A percentile compares a stretch with the other conserved stretches of the same genome.
phyloP scores from a whole-genome alignment of 2,329 filamentous ascomycete species.

The Biscogniauxia mediterranea region DNA sequence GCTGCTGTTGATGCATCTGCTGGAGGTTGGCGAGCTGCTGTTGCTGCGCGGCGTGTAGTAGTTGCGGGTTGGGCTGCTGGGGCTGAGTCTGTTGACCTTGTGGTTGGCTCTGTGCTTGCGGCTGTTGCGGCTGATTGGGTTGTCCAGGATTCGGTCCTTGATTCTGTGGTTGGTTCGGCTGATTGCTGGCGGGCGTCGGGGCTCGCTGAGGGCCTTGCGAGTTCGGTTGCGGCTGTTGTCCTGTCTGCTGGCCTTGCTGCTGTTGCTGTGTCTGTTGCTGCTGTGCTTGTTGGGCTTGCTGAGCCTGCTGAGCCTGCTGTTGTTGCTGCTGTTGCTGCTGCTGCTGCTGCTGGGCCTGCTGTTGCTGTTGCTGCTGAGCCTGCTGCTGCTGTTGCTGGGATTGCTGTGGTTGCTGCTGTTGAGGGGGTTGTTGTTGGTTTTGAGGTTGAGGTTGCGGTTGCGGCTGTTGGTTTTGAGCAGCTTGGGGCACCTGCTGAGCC shows the following conservation, averaged over 20 bases:
- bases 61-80: conserved; percentile 32
- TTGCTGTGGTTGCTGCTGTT: conserved; percentile 17
- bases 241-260: conserved; percentile 35
- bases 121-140: conserved; percentile 32
- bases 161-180: conserved; percentile 40
- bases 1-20: conserved; percentile 20
- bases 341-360: conserved; percentile 35
- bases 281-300: conserved; percentile 25
- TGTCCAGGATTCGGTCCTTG: conserved; percentile 34
- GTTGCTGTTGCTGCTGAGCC: conserved; percentile 14
- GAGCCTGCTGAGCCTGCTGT: conserved; percentile 20
- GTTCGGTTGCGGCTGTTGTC: conserved; percentile 33
- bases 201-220: conserved; percentile 30
- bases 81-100: conserved; percentile 27
- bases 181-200: conserved; percentile 25
- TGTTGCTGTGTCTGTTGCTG: conserved; percentile 34
- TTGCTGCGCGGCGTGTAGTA: conserved; percentile 33
- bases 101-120: conserved; percentile 29
- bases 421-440: conserved; percentile 34
- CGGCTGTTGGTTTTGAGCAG: conserved; percentile 38
- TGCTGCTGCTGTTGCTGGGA: conserved; percentile 31
- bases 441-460: too few species aligned
- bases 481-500: conserved; percentile 37
- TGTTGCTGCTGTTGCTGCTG: conserved; percentile 21
- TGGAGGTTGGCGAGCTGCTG: conserved; percentile 34